Evolutionary conservation across 2,329 filamentous ascomycete genomes (phyloP).

Genomic region (Ophiostoma triangulosporum): DNA sequence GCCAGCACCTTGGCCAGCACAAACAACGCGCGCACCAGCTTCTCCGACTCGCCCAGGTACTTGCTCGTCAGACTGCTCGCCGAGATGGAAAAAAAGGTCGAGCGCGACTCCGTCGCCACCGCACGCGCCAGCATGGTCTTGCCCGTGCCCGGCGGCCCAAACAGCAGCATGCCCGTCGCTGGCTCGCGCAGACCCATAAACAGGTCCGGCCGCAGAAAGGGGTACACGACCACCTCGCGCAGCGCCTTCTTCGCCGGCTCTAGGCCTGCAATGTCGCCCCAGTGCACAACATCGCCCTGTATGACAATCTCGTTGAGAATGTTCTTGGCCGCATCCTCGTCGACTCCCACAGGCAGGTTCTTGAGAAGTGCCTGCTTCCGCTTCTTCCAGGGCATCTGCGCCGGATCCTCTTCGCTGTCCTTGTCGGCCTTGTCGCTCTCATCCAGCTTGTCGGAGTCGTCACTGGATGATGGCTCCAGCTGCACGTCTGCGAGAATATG

Average conservation of each 20-base stretch:
- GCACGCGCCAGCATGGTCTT: conserved; percentile 96
- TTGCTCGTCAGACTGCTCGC: conserved; percentile 91
- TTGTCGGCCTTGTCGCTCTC: conserved; percentile 3
- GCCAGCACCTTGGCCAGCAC: conserved; percentile 76
- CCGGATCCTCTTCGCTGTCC: conserved; percentile 3
- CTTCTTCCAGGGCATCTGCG: conserved; percentile 36
- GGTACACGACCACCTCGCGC: conserved; percentile 93
- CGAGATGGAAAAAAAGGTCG: conserved; percentile 94
- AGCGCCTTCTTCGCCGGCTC: conserved; percentile 82
- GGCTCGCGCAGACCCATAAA: conserved; percentile 94
- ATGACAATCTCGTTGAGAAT: conserved; percentile 95
- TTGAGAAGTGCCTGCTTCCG: conserved; percentile 55
- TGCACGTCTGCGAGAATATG: conserved; percentile 12
- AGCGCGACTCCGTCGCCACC: conserved; percentile 86
- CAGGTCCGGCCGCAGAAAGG: conserved; percentile 84
- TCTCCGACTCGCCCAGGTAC: conserved; percentile 91
- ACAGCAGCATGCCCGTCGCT: conserved; percentile 86
- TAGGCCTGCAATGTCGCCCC: conserved; percentile 84
- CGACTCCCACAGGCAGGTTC: conserved; percentile 67
- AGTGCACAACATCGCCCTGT: conserved; percentile 85
- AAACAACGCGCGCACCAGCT: conserved; percentile 86
- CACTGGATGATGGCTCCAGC: conserved; percentile 10
- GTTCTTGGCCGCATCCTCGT: conserved; percentile 70
- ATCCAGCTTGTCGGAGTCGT: conserved; percentile 11
- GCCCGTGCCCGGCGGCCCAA: conserved; percentile 92